These are phyloP conservation scores for Fraxinus xanthoxyloides DNA, from an alignment of 305 asterid genomes.

Conservation along the genomic window DNA sequence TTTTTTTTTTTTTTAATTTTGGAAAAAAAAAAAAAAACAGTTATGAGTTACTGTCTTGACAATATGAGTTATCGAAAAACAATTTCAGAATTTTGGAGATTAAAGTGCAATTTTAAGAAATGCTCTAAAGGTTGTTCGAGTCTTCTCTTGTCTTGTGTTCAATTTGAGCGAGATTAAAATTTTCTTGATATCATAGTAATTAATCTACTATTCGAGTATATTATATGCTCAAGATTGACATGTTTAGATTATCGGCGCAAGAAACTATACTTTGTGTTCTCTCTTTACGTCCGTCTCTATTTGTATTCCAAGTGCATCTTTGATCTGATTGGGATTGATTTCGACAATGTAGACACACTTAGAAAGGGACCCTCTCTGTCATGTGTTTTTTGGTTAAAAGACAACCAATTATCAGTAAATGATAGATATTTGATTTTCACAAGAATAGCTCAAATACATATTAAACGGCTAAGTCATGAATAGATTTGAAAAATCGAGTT, in stretches of 20 bases:
- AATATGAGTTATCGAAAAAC: too few species aligned
- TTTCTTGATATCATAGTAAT: not conserved
- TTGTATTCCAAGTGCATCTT: not conserved
- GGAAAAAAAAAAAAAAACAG: too few species aligned
- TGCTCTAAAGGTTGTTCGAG: not conserved
- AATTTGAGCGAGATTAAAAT: not conserved
- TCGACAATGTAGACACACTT: not conserved
- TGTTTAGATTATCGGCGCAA: not conserved
- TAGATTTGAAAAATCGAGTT: not conserved
- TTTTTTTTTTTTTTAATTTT: too few species aligned
- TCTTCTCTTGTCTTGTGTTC: not conserved
- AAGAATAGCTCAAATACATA: not conserved
- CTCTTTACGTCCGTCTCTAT: not conserved
- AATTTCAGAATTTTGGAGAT: too few species aligned
- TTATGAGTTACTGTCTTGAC: too few species aligned
- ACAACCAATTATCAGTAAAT: not conserved
- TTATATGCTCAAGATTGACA: not conserved
- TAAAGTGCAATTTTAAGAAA: not conserved
- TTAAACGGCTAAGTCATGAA: not conserved
- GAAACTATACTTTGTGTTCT: not conserved
- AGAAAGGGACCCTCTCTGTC: not conserved
- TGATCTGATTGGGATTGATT: not conserved
- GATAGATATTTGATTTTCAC: not conserved
- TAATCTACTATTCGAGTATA: not conserved
- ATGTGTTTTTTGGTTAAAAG: not conserved